phyloP scores from a whole-genome alignment of 2,329 filamentous ascomycete genomes.

The Aspergillus ochraceoroseus region DNA sequence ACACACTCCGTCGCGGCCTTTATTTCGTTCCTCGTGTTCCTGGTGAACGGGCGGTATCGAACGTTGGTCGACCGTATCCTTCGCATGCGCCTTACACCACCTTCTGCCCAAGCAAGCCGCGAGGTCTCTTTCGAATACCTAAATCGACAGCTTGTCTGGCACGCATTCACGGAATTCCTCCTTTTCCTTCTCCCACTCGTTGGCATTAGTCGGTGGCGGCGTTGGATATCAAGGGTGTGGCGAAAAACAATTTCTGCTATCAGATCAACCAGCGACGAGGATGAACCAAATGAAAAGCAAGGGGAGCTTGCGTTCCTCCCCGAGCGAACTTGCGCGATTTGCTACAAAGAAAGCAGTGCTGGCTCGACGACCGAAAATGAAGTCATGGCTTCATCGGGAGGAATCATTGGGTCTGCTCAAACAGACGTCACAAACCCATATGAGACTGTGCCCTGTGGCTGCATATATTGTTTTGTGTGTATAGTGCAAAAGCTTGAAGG shows the following conservation, averaged over 20 bases:
- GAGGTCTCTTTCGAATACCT: slow-evolving; percentile 97
- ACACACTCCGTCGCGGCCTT: slow-evolving; percentile 77
- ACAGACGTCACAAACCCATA: slow-evolving; percentile 97
- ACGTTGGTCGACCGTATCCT: slow-evolving; percentile 83
- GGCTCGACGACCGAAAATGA: slow-evolving; percentile 67
- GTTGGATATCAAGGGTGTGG: slow-evolving; percentile 85
- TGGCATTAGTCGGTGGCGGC: slow-evolving; percentile 85
- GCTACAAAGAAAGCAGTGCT: slow-evolving; percentile 88
- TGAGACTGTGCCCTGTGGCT: slow-evolving; percentile 80
- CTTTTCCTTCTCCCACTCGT: slow-evolving; percentile 95
- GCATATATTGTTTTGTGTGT: slow-evolving; percentile 94
- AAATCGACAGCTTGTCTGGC: slow-evolving; percentile 96
- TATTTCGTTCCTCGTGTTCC: slow-evolving; percentile 80
- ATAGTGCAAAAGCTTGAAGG: slow-evolving; percentile 83
- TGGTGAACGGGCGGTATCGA: slow-evolving; percentile 84
- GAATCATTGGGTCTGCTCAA: slow-evolving; percentile 78
- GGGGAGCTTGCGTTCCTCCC: slow-evolving; percentile 83
- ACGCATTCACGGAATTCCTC: slow-evolving; percentile 99
- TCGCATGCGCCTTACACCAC: slow-evolving; percentile 76
- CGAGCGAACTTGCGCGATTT: slow-evolving; percentile 92
- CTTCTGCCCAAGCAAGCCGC: slow-evolving; percentile 75
- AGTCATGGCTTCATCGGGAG: slow-evolving; percentile 62
- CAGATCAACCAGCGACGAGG: slow-evolving; percentile 45
- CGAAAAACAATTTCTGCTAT: slow-evolving; percentile 68
- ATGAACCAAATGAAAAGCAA: slow-evolving; percentile 48